phyloP scores from a whole-genome alignment of 108 stramenopile species.

The Asterionellopsis glacialis region DNA sequence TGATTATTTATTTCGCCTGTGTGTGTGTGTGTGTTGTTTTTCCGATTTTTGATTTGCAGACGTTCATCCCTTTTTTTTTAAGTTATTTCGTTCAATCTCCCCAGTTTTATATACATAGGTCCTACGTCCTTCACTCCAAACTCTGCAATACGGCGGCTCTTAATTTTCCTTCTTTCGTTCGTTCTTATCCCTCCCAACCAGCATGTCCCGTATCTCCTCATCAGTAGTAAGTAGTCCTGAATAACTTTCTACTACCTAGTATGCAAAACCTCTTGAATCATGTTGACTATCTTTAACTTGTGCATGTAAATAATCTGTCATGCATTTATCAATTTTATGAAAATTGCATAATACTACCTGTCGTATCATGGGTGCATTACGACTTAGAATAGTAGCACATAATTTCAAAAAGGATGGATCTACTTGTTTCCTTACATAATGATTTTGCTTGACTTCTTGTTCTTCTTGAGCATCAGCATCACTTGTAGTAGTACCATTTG shows the following conservation, averaged over 20 bases:
- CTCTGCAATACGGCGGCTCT: not conserved
- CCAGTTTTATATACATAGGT: no score
- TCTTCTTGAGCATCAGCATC: conserved; percentile 1
- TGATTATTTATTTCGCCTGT: no score
- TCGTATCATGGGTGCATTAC: conserved; percentile 66
- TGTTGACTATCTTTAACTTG: conserved; percentile 53
- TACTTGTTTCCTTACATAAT: conserved; percentile 49
- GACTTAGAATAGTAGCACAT: conserved; percentile 48
- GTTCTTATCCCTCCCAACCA: not conserved
- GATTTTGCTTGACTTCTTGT: conserved; percentile 56
- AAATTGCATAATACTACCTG: conserved; percentile 62
- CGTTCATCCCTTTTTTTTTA: no score
- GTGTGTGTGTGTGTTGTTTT: no score
- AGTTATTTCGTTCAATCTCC: no score
- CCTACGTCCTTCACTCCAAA: no score
- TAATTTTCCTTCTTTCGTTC: not conserved
- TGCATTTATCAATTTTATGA: conserved; percentile 44
- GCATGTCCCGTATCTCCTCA: no score
- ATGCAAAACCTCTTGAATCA: conserved; percentile 34
- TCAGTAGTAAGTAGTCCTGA: no score
- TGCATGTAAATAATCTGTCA: conserved; percentile 70
- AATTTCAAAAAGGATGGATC: conserved; percentile 63
- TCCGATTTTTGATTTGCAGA: no score
- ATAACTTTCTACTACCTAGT: no score
- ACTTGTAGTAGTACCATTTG: not conserved